phyloP scores from a whole-genome alignment of 2,329 filamentous ascomycete species.

The Boeremia lycopersici region DNA sequence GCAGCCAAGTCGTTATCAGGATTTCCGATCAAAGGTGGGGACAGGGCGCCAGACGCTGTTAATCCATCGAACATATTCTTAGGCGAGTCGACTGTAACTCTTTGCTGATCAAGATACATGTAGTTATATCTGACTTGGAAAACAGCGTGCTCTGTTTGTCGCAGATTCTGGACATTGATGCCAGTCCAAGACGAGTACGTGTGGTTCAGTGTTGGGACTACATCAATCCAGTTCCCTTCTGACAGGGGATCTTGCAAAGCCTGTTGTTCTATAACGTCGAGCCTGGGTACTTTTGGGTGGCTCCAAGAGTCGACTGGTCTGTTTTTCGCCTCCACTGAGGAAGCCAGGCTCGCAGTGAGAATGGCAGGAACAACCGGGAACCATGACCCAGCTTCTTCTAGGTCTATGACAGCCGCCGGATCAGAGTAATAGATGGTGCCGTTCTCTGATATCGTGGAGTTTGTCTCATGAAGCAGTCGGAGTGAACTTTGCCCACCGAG shows the following conservation, averaged over 20 bases:
- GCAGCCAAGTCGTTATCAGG: no score
- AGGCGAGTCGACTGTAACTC: not conserved
- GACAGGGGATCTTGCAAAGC: not conserved
- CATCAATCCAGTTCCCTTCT: not conserved
- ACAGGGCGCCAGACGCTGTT: no score
- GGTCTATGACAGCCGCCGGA: not conserved
- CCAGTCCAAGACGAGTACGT: slow-evolving; percentile 8
- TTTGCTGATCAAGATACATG: not conserved
- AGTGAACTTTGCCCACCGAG: slow-evolving; percentile 13
- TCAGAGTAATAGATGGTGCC: slow-evolving; percentile 2
- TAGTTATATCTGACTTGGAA: slow-evolving; percentile 3
- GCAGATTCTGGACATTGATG: slow-evolving; percentile 3
- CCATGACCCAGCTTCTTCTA: not conserved
- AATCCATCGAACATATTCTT: no score
- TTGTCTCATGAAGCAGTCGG: slow-evolving; percentile 4
- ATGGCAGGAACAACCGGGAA: not conserved
- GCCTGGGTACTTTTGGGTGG: slow-evolving; percentile 12
- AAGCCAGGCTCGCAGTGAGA: slow-evolving; percentile 6
- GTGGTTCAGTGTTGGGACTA: not conserved
- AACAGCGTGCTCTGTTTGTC: not conserved
- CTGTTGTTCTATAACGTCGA: not conserved
- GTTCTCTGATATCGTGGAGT: not conserved
- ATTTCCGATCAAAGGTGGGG: no score
- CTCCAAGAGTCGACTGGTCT: slow-evolving; percentile 6
- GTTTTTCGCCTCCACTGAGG: not conserved